Conservation (phyloP, 805 yeast genomes). For the Yamadazyma endophytica region DNA sequence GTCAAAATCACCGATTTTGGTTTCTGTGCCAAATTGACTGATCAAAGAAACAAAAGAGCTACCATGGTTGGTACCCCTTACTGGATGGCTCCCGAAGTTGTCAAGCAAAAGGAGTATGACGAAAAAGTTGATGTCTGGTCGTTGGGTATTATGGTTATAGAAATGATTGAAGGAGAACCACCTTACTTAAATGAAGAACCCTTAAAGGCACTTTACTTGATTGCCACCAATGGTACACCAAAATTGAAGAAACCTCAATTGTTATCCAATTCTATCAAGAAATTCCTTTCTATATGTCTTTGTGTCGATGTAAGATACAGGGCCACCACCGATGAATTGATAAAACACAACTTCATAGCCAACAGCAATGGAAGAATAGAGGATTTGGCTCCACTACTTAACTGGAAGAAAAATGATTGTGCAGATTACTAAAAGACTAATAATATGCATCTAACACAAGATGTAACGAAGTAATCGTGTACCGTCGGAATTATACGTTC, state of each 20-base stretch:
- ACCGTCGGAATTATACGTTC: too few species aligned
- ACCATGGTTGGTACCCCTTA: constrained; percentile 88
- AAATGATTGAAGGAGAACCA: constrained; percentile 84
- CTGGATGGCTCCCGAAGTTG: constrained; percentile 92
- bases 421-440: too few species aligned
- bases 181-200: constrained; percentile 81
- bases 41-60: constrained; percentile 66
- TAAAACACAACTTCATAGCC: constrained; percentile 69
- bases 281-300: constrained; percentile 83
- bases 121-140: constrained; percentile 84
- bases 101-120: constrained; percentile 73
- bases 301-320: constrained; percentile 92
- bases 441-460: too few species aligned
- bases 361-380: constrained; percentile 55
- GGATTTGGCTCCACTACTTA: constrained; percentile 54
- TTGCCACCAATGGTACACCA: constrained; percentile 81
- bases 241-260: constrained; percentile 64
- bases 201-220: constrained; percentile 67
- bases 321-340: constrained; percentile 83
- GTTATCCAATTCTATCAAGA: constrained; percentile 71
- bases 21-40: constrained; percentile 70
- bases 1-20: constrained; percentile 47
- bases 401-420: constrained; percentile 9
- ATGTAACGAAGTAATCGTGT: too few species aligned
- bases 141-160: constrained; percentile 80